Percentiles rank a stretch among this genome's conserved stretches.
These are phyloP conservation scores for Cryptosporidium ryanae DNA, from an alignment of 169 alveolate genomes.

Conservation along the genomic window DNA sequence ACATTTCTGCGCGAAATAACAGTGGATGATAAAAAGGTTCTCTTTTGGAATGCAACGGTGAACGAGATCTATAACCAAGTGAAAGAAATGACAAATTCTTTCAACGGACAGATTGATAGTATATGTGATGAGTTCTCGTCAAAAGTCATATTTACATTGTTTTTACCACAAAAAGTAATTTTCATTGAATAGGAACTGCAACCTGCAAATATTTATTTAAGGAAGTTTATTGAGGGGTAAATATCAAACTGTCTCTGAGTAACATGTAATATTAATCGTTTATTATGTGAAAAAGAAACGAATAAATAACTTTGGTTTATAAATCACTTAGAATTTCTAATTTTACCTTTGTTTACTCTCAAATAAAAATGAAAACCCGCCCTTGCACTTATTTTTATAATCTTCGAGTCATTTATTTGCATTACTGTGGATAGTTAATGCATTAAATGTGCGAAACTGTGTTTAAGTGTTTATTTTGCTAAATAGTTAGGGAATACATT, in stretches of 20 bases:
- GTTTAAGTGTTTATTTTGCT: no score
- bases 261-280: no score
- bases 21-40: constrained; percentile 20
- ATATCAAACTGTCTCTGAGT: no score
- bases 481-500: no score
- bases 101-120: constrained; percentile 43
- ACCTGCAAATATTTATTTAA: no score
- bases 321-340: background rate
- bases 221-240: no score
- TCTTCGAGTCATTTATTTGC: constrained; percentile 25
- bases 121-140: constrained; percentile 37
- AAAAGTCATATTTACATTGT: constrained; percentile 54
- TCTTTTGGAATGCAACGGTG: constrained; percentile 69
- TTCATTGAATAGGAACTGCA: constrained; percentile 1
- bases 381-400: background rate
- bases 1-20: constrained; percentile 53
- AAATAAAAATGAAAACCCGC: background rate
- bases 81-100: constrained; percentile 36
- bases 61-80: constrained; percentile 52
- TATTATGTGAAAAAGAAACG: background rate
- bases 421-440: background rate
- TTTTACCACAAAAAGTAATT: constrained; percentile 49
- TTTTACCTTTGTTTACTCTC: no score
- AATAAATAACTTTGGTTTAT: background rate
- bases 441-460: background rate